Evolutionary conservation across 306 rosid species (phyloP), one percentile per base, ranked within the genome.

Genomic region (Begonia loranthoides): DNA sequence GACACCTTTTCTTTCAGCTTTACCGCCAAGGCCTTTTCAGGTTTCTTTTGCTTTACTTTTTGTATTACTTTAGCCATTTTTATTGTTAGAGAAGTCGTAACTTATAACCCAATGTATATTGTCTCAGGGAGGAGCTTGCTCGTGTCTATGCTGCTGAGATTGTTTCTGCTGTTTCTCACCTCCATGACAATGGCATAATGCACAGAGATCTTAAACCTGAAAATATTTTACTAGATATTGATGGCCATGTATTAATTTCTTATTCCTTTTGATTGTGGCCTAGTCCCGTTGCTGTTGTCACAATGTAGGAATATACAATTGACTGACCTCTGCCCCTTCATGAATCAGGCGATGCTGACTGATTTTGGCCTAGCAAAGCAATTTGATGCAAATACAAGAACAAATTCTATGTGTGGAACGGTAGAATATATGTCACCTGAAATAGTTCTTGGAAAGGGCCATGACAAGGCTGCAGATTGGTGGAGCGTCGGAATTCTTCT

Each of bases 381-480:
- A 63, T 82, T 85, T 69, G 87, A 79, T 21, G 88, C 74, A 41
- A 80, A 80, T 52, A 72, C 82, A 41, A 73, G 97, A 68, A 84
- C 95, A 34, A 89, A 89, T 76, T 89, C 97, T 9, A 54, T 89
- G 89, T 79, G 90, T 49, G 97, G 97, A 53, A 89, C 97, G 12
- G 62, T 79, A 21, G 97, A 89, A 75, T 89, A 89, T 70, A 89
- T 89, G 97, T 60, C 97, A n/a, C 97, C 97, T 21, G 97, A 89
- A 79, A 89, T 89, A 70, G 66, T 89, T 79, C 95, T 75, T 47
- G 95, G 97, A 54, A 85, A 85, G 75, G 97, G 97, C 50, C 97
- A 89, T 38, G 78, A 89, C 64, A 89, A 89, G 73, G 97, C 90
- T 65, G 94, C 97, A 14, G 97, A 89, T 65, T 89, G 97, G 97